Evolutionary conservation across 768 basidiomycete genomes (phyloP), one percentile per base, ranked within the genome.

Genomic region (Leccinum olivaceopallidum): DNA sequence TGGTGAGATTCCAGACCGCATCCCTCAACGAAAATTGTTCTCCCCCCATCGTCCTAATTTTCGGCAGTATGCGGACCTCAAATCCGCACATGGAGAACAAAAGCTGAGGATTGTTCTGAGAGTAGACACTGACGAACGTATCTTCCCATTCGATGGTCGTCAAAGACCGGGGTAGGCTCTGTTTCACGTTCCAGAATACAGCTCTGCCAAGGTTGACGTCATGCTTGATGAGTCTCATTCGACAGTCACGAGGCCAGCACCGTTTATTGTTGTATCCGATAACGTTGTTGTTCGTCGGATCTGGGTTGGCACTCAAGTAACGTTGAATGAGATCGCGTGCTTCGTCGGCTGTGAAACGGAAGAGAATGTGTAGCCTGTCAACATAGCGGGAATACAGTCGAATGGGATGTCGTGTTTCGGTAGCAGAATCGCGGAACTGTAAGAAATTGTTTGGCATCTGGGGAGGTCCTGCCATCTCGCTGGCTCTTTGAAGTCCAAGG

Each of bases 141-240:
- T 98, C 95, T 63, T 98, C 96, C 97, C 97, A 98, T 69, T 98
- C 97, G 70, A 99, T 98, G 0, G 97, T 98, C 0, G 97, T 98
- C 63, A 99, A 78, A 16, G 96, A 97, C 53, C 97, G 82, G 0
- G 97, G 97, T 26, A 99, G 75, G 66, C 92, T 92, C 75, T 98
- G 95, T 78, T 98, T 97, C 74, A 98, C 93, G 71, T 99, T 98
- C 97, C 96, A 99, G 78, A 97, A 98, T 9, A 98, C 97, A 2
- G 97, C 97, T 62, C 97, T 85, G 22, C 96, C 97, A 50, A 99
- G 81, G 75, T 99, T 98, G 76, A 98, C 97, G 72, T 99, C 97
- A 75, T 99, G 97, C 77, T 99, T 99, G 81, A 97, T 96, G 59
- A 99, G 82, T 36, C 97, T 83, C 97, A 99, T 99, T 60, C 97